Percentiles rank a stretch among this genome's conserved stretches.
These are phyloP conservation scores for Fusarium abutilonis DNA, from an alignment of 2,329 filamentous ascomycete genomes.

Conservation along the genomic window DNA sequence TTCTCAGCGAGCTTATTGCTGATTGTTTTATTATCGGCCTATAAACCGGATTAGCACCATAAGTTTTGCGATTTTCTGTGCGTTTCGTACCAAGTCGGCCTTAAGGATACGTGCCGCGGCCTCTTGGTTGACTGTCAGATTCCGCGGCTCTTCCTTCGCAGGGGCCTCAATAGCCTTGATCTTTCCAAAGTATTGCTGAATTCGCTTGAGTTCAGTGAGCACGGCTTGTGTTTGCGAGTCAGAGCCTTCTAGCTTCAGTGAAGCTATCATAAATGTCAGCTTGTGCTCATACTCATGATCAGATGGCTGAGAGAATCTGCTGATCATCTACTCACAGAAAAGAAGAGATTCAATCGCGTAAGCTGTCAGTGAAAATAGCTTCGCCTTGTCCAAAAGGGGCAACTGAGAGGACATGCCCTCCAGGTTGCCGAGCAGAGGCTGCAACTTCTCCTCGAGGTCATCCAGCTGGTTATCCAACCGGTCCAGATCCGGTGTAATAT, in stretches of 20 bases:
- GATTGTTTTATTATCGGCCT: slow-evolving; percentile 63
- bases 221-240: slow-evolving; percentile 87
- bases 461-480: slow-evolving; percentile 82
- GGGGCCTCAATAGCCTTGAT: slow-evolving; percentile 80
- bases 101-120: slow-evolving; percentile 85
- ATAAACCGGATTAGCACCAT: slow-evolving; percentile 16
- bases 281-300: neutral
- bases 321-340: slow-evolving; percentile 68
- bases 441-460: slow-evolving; percentile 76
- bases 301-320: neutral
- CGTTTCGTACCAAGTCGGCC: slow-evolving; percentile 72
- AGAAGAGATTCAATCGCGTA: slow-evolving; percentile 92
- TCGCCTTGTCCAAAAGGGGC: slow-evolving; percentile 93
- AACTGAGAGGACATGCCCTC: slow-evolving; percentile 77
- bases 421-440: slow-evolving; percentile 76
- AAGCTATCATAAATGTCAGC: slow-evolving; percentile 56
- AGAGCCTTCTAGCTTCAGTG: slow-evolving; percentile 79
- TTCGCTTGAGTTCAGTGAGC: slow-evolving; percentile 83
- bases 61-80: neutral
- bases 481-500: slow-evolving; percentile 74
- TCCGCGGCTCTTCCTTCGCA: slow-evolving; percentile 56
- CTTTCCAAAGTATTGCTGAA: slow-evolving; percentile 93
- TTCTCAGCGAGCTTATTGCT: slow-evolving; percentile 64
- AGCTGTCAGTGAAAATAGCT: slow-evolving; percentile 86
- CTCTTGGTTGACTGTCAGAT: slow-evolving; percentile 71